phyloP scores from a whole-genome alignment of 495 filamentous ascomycete genomes.

The Hypoxylon subgilvum region DNA sequence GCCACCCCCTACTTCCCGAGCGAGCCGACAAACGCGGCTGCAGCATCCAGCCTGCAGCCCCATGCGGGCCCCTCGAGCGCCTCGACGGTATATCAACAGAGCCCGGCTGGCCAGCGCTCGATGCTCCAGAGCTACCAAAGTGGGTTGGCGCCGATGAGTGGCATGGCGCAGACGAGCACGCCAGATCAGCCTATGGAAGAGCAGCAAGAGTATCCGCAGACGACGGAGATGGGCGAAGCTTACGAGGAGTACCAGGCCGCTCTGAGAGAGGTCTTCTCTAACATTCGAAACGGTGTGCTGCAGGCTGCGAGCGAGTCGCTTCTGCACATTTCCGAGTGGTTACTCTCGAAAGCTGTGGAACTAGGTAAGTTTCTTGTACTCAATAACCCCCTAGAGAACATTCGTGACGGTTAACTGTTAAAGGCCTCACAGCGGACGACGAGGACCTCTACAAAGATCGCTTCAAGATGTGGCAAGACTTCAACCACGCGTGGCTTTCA shows the following conservation, averaged over 20 bases:
- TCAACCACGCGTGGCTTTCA: slow-evolving; percentile 93
- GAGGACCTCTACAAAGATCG: slow-evolving; percentile 70
- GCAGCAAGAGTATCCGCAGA: slow-evolving; percentile 24
- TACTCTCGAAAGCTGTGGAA: slow-evolving; percentile 78
- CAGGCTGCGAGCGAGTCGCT: slow-evolving; percentile 74
- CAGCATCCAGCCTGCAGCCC: slow-evolving; percentile 54
- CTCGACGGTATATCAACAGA: slow-evolving; percentile 58
- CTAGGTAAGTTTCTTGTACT: slow-evolving; percentile 68
- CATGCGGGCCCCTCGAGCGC: slow-evolving; percentile 48
- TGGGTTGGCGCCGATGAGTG: slow-evolving; percentile 49
- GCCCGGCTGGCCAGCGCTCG: slow-evolving; percentile 42
- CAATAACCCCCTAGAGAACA: slow-evolving; percentile 19
- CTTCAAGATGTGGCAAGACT: slow-evolving; percentile 87
- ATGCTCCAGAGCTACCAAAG: slow-evolving; percentile 55
- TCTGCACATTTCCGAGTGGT: slow-evolving; percentile 81
- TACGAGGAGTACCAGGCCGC: slow-evolving; percentile 76
- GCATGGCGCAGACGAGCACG: slow-evolving; percentile 48
- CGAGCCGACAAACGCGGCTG: slow-evolving; percentile 69
- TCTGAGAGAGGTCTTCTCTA: slow-evolving; percentile 75
- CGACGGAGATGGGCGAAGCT: slow-evolving; percentile 63
- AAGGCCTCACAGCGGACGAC: slow-evolving; percentile 69
- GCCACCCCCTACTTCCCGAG: slow-evolving; percentile 78
- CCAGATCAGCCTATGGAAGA: slow-evolving; percentile 42
- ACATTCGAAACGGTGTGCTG: slow-evolving; percentile 74
- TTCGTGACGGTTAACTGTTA: slow-evolving; percentile 22